Conservation (phyloP, 345 rosid genomes). For the Gossypium longicalyx region DNA sequence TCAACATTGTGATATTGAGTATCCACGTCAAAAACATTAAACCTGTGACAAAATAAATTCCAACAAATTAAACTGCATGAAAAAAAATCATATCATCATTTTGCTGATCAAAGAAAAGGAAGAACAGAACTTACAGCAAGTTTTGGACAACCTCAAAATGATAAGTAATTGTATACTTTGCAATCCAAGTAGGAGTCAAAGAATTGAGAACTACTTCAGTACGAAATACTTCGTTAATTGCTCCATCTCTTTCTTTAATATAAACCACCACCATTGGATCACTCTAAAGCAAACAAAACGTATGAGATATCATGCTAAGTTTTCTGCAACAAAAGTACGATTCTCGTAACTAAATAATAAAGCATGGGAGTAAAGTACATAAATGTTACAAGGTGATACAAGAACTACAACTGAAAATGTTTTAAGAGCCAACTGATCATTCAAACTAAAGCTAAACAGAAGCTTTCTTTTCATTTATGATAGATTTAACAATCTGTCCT, state of each 20-base stretch:
- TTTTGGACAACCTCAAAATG: slow-evolving; percentile 80
- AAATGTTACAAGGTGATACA: not conserved
- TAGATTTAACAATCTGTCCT: not conserved
- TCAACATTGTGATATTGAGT: slow-evolving; percentile 65
- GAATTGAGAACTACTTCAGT: slow-evolving; percentile 83
- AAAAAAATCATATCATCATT: slow-evolving; percentile 15
- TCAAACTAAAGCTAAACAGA: not conserved
- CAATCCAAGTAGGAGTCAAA: slow-evolving; percentile 71
- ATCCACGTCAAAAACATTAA: slow-evolving; percentile 73
- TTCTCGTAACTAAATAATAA: not conserved
- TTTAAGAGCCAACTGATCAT: not conserved
- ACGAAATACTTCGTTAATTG: slow-evolving; percentile 53
- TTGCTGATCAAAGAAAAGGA: slow-evolving; percentile 1
- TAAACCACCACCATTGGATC: slow-evolving; percentile 81
- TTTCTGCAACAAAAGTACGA: slow-evolving; percentile 13
- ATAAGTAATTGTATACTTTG: slow-evolving; percentile 41
- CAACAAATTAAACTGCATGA: slow-evolving; percentile 19
- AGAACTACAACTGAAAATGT: not conserved
- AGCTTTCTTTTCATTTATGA: not conserved
- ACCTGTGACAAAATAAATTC: slow-evolving; percentile 37
- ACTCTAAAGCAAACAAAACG: slow-evolving; percentile 54
- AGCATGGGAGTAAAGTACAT: slow-evolving; percentile 10
- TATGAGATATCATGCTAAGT: slow-evolving; percentile 16
- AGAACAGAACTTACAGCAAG: slow-evolving; percentile 55
- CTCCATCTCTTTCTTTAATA: slow-evolving; percentile 65